Conservation (phyloP, 345 rosid species). For the Boechera divaricarpa region DNA sequence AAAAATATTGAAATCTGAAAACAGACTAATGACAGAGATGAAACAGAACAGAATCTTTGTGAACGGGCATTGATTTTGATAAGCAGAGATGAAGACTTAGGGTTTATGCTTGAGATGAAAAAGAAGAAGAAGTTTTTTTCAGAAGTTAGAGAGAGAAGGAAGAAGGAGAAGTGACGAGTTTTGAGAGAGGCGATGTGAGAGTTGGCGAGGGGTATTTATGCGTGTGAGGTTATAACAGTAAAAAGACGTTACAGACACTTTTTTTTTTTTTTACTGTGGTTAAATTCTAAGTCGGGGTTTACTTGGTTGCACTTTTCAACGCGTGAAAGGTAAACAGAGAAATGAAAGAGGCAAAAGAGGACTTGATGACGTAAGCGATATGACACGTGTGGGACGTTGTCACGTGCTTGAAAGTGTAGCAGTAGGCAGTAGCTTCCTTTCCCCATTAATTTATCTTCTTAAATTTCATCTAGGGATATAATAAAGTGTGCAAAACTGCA, state of each 20-base stretch:
- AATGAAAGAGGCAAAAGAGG: background rate
- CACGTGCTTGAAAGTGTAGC: slow-evolving; percentile 39
- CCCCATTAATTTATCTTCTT: background rate
- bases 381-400: slow-evolving; percentile 42
- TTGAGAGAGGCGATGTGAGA: slow-evolving; percentile 16
- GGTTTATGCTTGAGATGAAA: slow-evolving; percentile 24
- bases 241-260: slow-evolving; percentile 22
- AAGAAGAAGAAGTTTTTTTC: background rate
- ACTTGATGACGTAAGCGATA: slow-evolving; percentile 32
- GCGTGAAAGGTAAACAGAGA: slow-evolving; percentile 25
- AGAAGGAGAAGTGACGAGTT: slow-evolving; percentile 6
- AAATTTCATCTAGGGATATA: too few species aligned
- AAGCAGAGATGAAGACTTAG: background rate
- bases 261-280: slow-evolving; percentile 30
- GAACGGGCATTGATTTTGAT: background rate
- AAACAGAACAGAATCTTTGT: background rate
- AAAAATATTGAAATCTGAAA: background rate
- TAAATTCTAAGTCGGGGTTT: background rate
- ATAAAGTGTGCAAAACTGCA: background rate
- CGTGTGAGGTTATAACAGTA: slow-evolving; percentile 36
- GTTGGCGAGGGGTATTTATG: slow-evolving; percentile 46
- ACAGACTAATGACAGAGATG: background rate
- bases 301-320: slow-evolving; percentile 29
- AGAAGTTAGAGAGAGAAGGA: slow-evolving; percentile 21
- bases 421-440: background rate